Percentiles rank a stretch among this genome's conserved stretches.
These are phyloP conservation scores for Tetrahymena elliotti DNA, from an alignment of 73 alveolate genomes.

Conservation along the genomic window DNA sequence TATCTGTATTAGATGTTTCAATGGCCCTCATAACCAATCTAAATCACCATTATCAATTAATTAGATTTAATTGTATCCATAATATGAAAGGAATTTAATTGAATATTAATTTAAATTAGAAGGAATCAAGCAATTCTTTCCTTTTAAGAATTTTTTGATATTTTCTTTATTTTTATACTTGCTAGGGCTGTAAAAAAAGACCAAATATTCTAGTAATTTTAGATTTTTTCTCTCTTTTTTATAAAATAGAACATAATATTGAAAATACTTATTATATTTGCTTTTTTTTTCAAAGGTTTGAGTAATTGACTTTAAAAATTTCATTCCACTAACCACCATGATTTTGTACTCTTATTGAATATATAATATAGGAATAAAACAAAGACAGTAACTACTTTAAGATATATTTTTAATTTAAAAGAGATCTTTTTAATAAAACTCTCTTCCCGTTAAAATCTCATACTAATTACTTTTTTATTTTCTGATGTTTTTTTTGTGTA, in stretches of 20 bases:
- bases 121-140: neutral
- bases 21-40: neutral
- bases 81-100: neutral
- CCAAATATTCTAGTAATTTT: too few species aligned
- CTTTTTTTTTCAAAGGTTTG: neutral
- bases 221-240: too few species aligned
- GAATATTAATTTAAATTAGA: neutral
- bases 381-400: neutral
- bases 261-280: neutral
- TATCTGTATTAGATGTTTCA: too few species aligned
- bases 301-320: neutral
- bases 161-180: neutral
- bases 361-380: neutral
- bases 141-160: neutral
- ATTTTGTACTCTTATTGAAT: neutral
- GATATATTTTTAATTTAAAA: too few species aligned
- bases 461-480: neutral
- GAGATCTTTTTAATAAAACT: neutral
- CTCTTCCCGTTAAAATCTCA: neutral
- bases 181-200: too few species aligned
- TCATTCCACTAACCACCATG: neutral
- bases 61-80: neutral
- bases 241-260: too few species aligned
- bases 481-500: neutral
- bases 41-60: neutral